phyloP scores from a whole-genome alignment of 2,329 filamentous ascomycete species.

The Aspergillus sp. region DNA sequence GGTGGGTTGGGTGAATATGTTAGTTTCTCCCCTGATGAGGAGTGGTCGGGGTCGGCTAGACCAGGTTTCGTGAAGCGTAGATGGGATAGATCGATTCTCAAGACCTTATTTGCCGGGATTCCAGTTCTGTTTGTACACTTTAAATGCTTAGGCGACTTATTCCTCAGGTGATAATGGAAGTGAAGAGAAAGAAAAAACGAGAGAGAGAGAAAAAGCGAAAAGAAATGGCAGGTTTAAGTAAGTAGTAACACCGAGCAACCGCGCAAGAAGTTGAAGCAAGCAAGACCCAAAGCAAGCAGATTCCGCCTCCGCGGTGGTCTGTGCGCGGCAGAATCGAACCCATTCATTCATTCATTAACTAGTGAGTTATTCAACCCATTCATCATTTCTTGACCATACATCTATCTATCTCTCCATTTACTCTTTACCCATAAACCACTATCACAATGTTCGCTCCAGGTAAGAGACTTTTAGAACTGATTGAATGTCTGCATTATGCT shows the following conservation, averaged over 20 bases:
- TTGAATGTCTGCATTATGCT: background rate
- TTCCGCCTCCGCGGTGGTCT: slow-evolving; percentile 25
- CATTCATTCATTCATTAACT: slow-evolving; percentile 15
- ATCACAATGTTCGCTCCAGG: slow-evolving; percentile 39
- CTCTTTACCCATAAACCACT: slow-evolving; percentile 8
- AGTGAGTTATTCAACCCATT: slow-evolving; percentile 1
- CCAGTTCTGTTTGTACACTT: too few relatives aligned
- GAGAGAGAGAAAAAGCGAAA: slow-evolving; percentile 6
- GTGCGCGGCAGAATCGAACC: slow-evolving; percentile 25
- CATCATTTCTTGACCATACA: slow-evolving; percentile 6
- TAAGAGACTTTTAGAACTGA: slow-evolving; percentile 9
- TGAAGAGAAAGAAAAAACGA: slow-evolving; percentile 2
- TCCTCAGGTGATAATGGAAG: too few relatives aligned
- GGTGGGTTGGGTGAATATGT: background rate
- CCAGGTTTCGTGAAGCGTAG: too few relatives aligned
- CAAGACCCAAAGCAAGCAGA: slow-evolving; percentile 2
- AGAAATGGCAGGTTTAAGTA: background rate
- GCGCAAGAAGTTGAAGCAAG: background rate
- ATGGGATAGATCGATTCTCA: too few relatives aligned
- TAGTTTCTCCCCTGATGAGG: background rate
- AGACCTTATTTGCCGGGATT: too few relatives aligned
- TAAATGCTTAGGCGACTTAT: too few relatives aligned
- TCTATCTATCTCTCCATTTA: background rate
- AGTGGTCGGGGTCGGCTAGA: slow-evolving; percentile 5
- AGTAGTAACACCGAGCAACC: background rate